Evolutionary conservation across 768 basidiomycete species (phyloP).

Genomic region (Coprinellus micaceus): DNA sequence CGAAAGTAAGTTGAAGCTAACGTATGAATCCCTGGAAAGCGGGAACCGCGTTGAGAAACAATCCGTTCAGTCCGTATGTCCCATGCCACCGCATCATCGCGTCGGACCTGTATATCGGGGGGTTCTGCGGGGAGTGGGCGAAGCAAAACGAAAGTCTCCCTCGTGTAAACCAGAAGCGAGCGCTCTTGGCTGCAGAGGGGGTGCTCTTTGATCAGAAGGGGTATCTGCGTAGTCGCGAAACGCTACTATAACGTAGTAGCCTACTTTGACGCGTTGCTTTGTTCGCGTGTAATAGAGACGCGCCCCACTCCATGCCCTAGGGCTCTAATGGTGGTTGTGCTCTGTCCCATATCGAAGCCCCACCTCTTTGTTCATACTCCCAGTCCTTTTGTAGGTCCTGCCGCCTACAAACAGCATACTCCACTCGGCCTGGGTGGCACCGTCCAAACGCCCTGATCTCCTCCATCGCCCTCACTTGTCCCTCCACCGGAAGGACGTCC

Average conservation of each 20-base stretch:
- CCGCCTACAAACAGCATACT: neutral
- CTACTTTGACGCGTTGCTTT: too few species aligned
- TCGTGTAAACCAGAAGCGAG: constrained; percentile 44
- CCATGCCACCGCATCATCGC: constrained; percentile 73
- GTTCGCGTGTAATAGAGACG: too few species aligned
- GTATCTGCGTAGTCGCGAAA: constrained; percentile 26
- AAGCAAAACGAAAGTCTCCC: constrained; percentile 38
- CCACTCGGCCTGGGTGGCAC: neutral
- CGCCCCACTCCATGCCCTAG: too few species aligned
- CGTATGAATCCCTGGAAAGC: constrained; percentile 30
- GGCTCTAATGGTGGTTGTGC: neutral
- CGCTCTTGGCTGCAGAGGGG: constrained; percentile 50
- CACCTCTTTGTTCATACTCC: neutral
- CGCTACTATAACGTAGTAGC: neutral
- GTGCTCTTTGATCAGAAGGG: constrained; percentile 47
- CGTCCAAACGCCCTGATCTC: neutral
- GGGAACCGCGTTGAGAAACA: constrained; percentile 59
- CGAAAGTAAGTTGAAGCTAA: neutral
- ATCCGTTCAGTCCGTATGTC: constrained; percentile 64
- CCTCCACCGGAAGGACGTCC: neutral
- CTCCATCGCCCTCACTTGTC: neutral
- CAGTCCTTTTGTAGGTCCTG: neutral
- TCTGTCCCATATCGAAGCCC: neutral
- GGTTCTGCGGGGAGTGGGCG: constrained; percentile 62
- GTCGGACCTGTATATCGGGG: constrained; percentile 56